Percentiles rank a stretch among this genome's conserved stretches.
phyloP scores from a whole-genome alignment of 192 early-diverging fungal genomes.

The Umbelopsis sp. region DNA sequence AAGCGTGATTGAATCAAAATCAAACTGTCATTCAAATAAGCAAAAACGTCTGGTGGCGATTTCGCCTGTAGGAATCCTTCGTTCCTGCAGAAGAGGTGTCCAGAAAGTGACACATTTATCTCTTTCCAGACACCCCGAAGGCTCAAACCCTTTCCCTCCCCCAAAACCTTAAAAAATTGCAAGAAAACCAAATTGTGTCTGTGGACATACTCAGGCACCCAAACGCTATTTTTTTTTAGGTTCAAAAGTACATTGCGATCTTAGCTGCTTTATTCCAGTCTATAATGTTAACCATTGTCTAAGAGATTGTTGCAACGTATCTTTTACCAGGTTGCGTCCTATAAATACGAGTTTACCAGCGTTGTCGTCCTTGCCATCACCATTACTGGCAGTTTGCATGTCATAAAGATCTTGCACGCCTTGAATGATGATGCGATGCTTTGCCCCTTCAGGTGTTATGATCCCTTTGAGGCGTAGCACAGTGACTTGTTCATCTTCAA shows the following conservation, averaged over 20 bases:
- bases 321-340: conserved; percentile 32
- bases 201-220: neutral
- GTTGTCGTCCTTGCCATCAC: conserved; percentile 28
- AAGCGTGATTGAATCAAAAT: too few relatives aligned
- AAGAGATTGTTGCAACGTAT: conserved; percentile 28
- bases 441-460: conserved; percentile 31
- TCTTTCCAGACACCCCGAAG: neutral
- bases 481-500: conserved; percentile 29
- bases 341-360: conserved; percentile 44
- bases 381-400: conserved; percentile 48
- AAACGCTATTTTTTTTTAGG: neutral
- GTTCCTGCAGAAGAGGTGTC: too few relatives aligned
- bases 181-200: neutral
- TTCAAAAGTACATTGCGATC: too few relatives aligned
- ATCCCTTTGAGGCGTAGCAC: conserved; percentile 67
- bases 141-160: too few relatives aligned
- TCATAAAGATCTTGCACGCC: conserved; percentile 72
- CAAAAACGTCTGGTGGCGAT: too few relatives aligned
- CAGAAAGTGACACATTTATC: neutral
- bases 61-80: too few relatives aligned
- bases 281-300: conserved; percentile 6
- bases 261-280: neutral
- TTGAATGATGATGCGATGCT: conserved; percentile 52
- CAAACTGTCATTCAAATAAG: too few relatives aligned
- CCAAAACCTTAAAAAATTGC: neutral